A percentile compares a stretch with the other conserved stretches of the same genome.
Conservation (phyloP, 768 basidiomycete species). For the Mycena chlorophos region DNA sequence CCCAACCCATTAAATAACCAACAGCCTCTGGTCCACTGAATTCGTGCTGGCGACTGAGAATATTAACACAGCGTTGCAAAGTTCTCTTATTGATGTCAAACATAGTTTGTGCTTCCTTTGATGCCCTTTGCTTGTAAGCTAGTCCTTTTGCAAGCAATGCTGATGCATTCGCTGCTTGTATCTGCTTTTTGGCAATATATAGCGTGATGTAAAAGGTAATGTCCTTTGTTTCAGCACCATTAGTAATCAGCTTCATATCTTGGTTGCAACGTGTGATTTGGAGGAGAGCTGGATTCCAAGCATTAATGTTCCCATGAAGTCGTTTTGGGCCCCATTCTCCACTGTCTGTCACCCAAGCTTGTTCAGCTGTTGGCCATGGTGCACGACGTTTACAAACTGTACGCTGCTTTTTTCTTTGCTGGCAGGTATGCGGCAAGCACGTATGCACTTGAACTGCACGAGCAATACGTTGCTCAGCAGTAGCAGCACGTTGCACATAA, state of each 20-base stretch:
- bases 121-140: neutral
- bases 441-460: neutral
- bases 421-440: neutral
- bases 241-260: slow-evolving; percentile 36
- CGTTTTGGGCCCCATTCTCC: slow-evolving; percentile 34
- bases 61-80: neutral
- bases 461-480: neutral
- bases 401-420: neutral
- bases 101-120: neutral
- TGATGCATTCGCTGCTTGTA: slow-evolving; percentile 14
- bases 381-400: slow-evolving; percentile 33
- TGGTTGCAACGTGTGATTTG: slow-evolving; percentile 33
- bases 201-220: slow-evolving; percentile 39
- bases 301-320: slow-evolving; percentile 25
- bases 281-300: slow-evolving; percentile 29
- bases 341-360: slow-evolving; percentile 26
- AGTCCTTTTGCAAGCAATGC: neutral
- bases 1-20: too few species aligned
- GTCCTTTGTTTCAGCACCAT: slow-evolving; percentile 32
- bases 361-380: neutral
- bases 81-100: neutral
- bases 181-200: too few species aligned
- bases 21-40: neutral
- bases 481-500: neutral
- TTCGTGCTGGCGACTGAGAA: neutral